Conservation (phyloP, 257 asterid species). For the Cynanchum wilfordii region DNA sequence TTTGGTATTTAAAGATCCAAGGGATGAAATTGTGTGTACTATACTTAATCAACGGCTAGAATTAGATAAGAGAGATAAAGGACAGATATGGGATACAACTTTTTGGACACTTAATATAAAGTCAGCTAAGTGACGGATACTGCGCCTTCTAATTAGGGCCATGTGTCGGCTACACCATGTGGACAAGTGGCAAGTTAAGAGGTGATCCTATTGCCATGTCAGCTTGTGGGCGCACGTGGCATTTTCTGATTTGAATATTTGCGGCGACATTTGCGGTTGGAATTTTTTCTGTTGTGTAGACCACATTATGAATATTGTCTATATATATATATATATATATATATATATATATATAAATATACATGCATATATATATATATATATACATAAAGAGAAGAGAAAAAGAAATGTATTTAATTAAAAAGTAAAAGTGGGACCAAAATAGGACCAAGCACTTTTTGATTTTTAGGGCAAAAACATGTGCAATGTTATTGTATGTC, state of each 20-base stretch:
- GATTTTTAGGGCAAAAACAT: constrained; percentile 33
- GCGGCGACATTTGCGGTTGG: constrained; percentile 21
- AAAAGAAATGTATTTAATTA: too few relatives aligned
- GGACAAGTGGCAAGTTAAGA: constrained; percentile 25
- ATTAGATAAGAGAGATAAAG: constrained; percentile 1
- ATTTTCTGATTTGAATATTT: constrained; percentile 14
- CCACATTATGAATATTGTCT: not conserved
- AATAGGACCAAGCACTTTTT: constrained; percentile 13
- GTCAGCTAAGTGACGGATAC: constrained; percentile 17
- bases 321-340: not conserved
- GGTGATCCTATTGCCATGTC: constrained; percentile 8
- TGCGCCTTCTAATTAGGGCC: constrained; percentile 23
- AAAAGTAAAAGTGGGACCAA: not conserved
- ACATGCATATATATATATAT: not conserved
- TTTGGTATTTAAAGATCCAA: not conserved
- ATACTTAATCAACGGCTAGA: constrained; percentile 38
- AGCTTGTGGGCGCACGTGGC: constrained; percentile 1
- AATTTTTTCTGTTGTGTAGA: not conserved
- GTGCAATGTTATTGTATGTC: constrained; percentile 39
- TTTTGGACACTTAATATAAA: constrained; percentile 11
- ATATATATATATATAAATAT: too few relatives aligned
- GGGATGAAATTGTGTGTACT: not conserved
- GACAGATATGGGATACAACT: constrained; percentile 34
- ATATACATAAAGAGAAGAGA: not conserved
- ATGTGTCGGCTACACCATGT: constrained; percentile 14